Percentiles rank a stretch among this genome's conserved stretches.
phyloP scores from a whole-genome alignment of 371 early-diverging fungal genomes.

The Parasitella parasitica region DNA sequence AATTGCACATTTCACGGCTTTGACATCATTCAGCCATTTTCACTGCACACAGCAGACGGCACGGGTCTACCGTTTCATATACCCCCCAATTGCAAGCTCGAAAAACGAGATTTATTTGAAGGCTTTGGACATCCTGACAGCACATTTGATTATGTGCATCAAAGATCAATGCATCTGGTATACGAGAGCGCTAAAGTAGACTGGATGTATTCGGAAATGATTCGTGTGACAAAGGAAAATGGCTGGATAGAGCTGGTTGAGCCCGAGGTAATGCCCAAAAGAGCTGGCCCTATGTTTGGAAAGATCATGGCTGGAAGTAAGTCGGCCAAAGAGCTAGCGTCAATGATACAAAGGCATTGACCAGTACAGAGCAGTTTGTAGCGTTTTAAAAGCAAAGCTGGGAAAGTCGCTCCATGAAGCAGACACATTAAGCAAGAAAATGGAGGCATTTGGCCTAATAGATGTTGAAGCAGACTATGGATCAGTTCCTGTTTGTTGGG shows the following conservation, averaged over 20 bases:
- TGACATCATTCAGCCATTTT: slow-evolving; percentile 23
- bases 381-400: neutral
- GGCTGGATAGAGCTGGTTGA: slow-evolving; percentile 43
- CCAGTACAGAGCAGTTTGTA: neutral
- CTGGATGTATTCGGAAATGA: slow-evolving; percentile 23
- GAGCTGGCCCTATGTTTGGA: slow-evolving; percentile 17
- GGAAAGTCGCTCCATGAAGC: slow-evolving; percentile 19
- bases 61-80: slow-evolving; percentile 3
- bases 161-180: slow-evolving; percentile 28
- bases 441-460: slow-evolving; percentile 23
- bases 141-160: slow-evolving; percentile 39
- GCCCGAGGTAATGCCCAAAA: slow-evolving; percentile 11
- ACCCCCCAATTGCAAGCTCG: slow-evolving; percentile 26
- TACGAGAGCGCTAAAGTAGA: slow-evolving; percentile 24
- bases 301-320: slow-evolving; percentile 8
- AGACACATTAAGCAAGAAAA: slow-evolving; percentile 7
- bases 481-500: slow-evolving; percentile 45
- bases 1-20: slow-evolving; percentile 29
- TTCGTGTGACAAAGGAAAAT: slow-evolving; percentile 34
- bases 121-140: slow-evolving; percentile 15
- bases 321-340: too few relatives aligned
- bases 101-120: slow-evolving; percentile 20
- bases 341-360: neutral
- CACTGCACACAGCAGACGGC: neutral
- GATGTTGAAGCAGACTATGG: slow-evolving; percentile 35